These are phyloP conservation scores for Punctularia strigosozonata DNA, from an alignment of 768 basidiomycete species.

Conservation along the genomic window DNA sequence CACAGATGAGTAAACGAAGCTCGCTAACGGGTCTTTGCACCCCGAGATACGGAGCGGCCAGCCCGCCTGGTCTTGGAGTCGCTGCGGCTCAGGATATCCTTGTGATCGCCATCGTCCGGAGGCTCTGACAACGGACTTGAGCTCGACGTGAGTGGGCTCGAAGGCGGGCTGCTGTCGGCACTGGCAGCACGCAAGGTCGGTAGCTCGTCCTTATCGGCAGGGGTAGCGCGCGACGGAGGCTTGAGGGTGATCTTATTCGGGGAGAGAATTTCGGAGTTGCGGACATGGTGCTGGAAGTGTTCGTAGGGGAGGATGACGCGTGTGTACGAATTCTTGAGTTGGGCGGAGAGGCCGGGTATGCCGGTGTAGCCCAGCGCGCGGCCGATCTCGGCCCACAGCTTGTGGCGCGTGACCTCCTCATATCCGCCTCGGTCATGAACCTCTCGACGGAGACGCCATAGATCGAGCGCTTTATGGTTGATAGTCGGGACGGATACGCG, in stretches of 20 bases:
- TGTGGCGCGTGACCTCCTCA: slow-evolving; percentile 76
- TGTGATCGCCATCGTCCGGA: slow-evolving; percentile 62
- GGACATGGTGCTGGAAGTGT: slow-evolving; percentile 69
- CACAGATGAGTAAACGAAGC: background rate
- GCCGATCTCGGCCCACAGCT: slow-evolving; percentile 85
- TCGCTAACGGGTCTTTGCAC: slow-evolving; percentile 23
- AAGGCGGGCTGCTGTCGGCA: slow-evolving; percentile 48
- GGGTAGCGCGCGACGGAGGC: slow-evolving; percentile 39
- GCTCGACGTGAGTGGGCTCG: slow-evolving; percentile 64
- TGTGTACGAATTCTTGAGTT: slow-evolving; percentile 83
- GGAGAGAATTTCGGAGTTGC: slow-evolving; percentile 44
- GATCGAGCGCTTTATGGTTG: slow-evolving; percentile 84
- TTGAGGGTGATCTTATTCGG: slow-evolving; percentile 35
- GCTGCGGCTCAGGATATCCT: no score
- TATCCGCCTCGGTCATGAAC: slow-evolving; percentile 85
- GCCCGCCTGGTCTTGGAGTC: slow-evolving; percentile 33
- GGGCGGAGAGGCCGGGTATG: slow-evolving; percentile 71
- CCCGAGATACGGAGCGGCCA: slow-evolving; percentile 41
- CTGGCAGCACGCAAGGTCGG: slow-evolving; percentile 24
- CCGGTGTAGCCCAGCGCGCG: slow-evolving; percentile 74
- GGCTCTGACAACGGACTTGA: slow-evolving; percentile 75
- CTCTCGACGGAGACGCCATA: slow-evolving; percentile 89
- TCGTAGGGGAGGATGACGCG: slow-evolving; percentile 96
- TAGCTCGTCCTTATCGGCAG: slow-evolving; percentile 26
- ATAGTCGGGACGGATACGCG: slow-evolving; percentile 90